Percentiles rank a stretch among this genome's conserved stretches.
Conservation (phyloP, 2,329 filamentous ascomycete genomes). For the Stachybotrys elegans region DNA sequence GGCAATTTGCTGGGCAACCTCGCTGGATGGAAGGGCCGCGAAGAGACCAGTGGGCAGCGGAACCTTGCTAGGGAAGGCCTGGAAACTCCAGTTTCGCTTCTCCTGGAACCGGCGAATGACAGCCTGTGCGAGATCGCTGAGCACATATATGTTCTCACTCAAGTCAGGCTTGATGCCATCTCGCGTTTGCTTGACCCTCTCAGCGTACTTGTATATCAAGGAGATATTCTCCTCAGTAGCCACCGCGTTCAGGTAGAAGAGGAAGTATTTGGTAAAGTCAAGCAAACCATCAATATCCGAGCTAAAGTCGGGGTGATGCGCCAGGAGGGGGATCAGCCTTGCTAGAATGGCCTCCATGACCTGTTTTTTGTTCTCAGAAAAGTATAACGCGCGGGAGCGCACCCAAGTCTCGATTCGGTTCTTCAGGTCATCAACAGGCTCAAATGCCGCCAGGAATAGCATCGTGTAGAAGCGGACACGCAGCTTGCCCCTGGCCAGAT, state of each 20-base stretch:
- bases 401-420: constrained; percentile 82
- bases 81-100: constrained; percentile 77
- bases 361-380: constrained; percentile 51
- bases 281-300: constrained; percentile 60
- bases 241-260: constrained; percentile 81
- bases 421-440: constrained; percentile 70
- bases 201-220: constrained; percentile 85
- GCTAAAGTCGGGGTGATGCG: constrained; percentile 89
- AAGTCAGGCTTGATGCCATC: constrained; percentile 67
- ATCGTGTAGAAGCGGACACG: constrained; percentile 80
- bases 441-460: constrained; percentile 86
- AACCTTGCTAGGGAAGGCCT: constrained; percentile 76
- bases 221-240: constrained; percentile 83
- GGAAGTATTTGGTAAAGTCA: constrained; percentile 81
- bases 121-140: constrained; percentile 82
- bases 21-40: constrained; percentile 66
- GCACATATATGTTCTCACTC: constrained; percentile 73
- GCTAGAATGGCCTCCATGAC: constrained; percentile 78
- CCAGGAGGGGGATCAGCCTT: constrained; percentile 78
- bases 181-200: constrained; percentile 83
- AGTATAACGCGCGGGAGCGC: constrained; percentile 68
- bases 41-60: constrained; percentile 78
- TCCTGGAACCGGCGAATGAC: constrained; percentile 84
- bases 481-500: constrained; percentile 69
- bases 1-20: constrained; percentile 77